Evolutionary conservation across 768 basidiomycete genomes (phyloP).

Genomic region (Tulasnella sp.): DNA sequence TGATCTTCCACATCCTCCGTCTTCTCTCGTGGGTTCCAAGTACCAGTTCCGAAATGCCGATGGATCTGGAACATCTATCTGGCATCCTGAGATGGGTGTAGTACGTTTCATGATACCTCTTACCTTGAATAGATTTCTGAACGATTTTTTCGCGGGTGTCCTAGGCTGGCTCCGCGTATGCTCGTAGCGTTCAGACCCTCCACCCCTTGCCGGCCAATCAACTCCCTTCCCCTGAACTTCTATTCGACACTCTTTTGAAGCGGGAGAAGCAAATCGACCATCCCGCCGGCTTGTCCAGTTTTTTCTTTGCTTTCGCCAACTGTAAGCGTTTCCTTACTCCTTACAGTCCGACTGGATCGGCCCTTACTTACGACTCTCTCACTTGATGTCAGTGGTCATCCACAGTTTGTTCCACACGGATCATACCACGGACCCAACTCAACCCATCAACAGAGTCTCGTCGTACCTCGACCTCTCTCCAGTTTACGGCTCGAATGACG

Average conservation of each 20-base stretch:
- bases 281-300: slow-evolving; percentile 35
- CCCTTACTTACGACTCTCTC: background rate
- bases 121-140: background rate
- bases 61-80: slow-evolving; percentile 22
- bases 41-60: slow-evolving; percentile 9
- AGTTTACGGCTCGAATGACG: slow-evolving; percentile 51
- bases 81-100: slow-evolving; percentile 20
- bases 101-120: background rate
- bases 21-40: background rate
- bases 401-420: slow-evolving; percentile 35
- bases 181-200: slow-evolving; percentile 50
- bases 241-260: slow-evolving; percentile 44
- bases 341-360: background rate
- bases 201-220: slow-evolving; percentile 43
- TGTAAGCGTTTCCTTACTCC: slow-evolving; percentile 5
- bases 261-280: slow-evolving; percentile 36
- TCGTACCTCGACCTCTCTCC: slow-evolving; percentile 31
- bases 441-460: slow-evolving; percentile 30
- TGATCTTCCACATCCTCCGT: slow-evolving; percentile 36
- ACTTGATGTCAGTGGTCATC: slow-evolving; percentile 13
- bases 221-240: slow-evolving; percentile 49
- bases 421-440: background rate
- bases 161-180: slow-evolving; percentile 57
- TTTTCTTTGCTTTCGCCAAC: slow-evolving; percentile 33
- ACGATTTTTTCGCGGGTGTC: too few relatives aligned